A percentile compares a stretch with the other conserved stretches of the same genome.
These are phyloP conservation scores for Piper longum DNA, from an alignment of 164 flowering plant species.

Conservation along the genomic window DNA sequence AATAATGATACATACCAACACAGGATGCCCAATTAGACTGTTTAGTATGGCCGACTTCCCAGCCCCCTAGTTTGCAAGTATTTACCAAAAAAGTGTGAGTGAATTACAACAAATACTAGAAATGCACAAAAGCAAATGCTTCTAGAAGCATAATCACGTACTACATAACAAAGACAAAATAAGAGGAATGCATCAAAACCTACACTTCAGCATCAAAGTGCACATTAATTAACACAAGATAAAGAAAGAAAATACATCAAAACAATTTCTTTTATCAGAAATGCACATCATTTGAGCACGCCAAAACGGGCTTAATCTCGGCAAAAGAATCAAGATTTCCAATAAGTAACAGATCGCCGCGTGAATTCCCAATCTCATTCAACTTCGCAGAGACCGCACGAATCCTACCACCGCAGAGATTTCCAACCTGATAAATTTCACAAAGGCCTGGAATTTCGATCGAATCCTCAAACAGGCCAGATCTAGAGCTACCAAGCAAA, in stretches of 20 bases:
- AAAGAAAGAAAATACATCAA: too few relatives aligned
- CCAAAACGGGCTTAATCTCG: too few relatives aligned
- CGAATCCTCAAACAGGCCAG: not conserved
- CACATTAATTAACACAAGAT: too few relatives aligned
- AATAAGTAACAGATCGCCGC: not conserved
- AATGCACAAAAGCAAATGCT: not conserved
- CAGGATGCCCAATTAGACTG: conserved; percentile 94
- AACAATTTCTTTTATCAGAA: too few relatives aligned
- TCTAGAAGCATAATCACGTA: too few relatives aligned
- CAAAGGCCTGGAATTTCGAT: not conserved
- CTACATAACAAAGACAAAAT: too few relatives aligned
- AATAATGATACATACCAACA: conserved; percentile 44
- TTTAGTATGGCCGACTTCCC: conserved; percentile 94
- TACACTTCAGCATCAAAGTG: too few relatives aligned
- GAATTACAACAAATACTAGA: not conserved
- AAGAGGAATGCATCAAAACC: too few relatives aligned
- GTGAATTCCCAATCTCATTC: too few relatives aligned
- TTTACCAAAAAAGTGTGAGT: not conserved
- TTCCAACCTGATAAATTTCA: not conserved
- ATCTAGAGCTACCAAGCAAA: not conserved
- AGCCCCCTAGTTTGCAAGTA: conserved; percentile 49
- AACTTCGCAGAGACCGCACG: too few relatives aligned
- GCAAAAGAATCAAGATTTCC: not conserved
- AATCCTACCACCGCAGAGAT: too few relatives aligned
- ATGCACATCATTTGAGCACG: too few relatives aligned